Conservation (phyloP, 2,329 filamentous ascomycete species). For the Penicillium sp. region DNA sequence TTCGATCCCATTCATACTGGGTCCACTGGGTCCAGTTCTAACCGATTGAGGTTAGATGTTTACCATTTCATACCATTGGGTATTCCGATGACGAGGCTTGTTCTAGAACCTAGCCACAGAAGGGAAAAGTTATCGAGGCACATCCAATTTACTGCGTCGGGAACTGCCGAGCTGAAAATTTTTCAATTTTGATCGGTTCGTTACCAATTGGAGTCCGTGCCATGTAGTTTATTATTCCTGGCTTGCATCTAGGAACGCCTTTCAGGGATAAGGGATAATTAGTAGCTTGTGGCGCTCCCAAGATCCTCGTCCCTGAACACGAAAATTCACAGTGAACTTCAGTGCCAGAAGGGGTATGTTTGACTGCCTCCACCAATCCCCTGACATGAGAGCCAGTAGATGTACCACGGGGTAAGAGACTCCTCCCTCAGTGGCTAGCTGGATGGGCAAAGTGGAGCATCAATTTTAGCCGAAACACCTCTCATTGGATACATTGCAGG, state of each 20-base stretch:
- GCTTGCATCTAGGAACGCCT: neutral
- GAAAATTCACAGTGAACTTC: neutral
- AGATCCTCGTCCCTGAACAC: neutral
- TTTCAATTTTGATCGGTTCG: neutral
- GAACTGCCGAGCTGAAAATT: neutral
- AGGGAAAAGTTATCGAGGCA: neutral
- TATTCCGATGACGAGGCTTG: neutral
- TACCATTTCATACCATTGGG: neutral
- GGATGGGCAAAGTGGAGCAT: neutral
- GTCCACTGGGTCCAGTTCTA: neutral
- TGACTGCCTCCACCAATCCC: neutral
- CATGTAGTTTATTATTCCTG: neutral
- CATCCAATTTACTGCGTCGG: neutral
- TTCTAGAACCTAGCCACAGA: neutral
- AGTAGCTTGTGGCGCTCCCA: neutral
- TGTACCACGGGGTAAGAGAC: slow-evolving; percentile 1
- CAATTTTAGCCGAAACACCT: neutral
- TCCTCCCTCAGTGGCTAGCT: neutral
- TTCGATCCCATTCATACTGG: neutral
- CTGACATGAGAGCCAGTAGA: neutral
- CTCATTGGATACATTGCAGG: neutral
- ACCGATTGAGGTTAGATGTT: neutral
- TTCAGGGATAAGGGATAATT: neutral
- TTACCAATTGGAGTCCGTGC: neutral
- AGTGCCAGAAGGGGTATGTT: too few species aligned